Evolutionary conservation across 352 stramenopile genomes (phyloP).

Genomic region (Phytopythium vexans): DNA sequence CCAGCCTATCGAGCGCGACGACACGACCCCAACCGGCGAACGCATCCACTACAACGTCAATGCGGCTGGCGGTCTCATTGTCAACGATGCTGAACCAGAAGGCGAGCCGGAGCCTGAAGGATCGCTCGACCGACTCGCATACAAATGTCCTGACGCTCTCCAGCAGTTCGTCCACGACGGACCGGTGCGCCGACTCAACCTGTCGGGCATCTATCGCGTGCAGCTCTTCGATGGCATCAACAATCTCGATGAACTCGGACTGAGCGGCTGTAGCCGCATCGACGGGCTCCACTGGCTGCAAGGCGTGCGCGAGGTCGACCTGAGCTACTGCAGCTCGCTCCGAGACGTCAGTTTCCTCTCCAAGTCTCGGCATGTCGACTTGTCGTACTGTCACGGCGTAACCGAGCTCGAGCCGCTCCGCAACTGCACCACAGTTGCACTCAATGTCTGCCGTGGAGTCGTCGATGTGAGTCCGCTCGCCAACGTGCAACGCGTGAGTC

Average conservation of each 20-base stretch:
- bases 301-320: conserved; percentile 42
- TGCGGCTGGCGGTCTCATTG: conserved; percentile 13
- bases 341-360: conserved; percentile 42
- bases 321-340: conserved; percentile 70
- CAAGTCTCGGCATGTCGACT: conserved; percentile 35
- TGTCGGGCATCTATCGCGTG: conserved; percentile 47
- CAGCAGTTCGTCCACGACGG: conserved; percentile 8
- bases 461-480: conserved; percentile 38
- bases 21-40: conserved; percentile 10
- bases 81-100: conserved; percentile 18
- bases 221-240: conserved; percentile 53
- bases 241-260: conserved; percentile 37
- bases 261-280: conserved; percentile 56
- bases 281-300: conserved; percentile 37
- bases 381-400: conserved; percentile 70
- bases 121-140: conserved; percentile 7
- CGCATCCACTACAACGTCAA: conserved; percentile 41
- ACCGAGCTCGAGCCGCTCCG: conserved; percentile 40
- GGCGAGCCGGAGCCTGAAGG: conserved; percentile 12
- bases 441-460: conserved; percentile 62
- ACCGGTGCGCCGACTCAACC: conserved; percentile 36
- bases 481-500: conserved; percentile 38
- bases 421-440: conserved; percentile 42
- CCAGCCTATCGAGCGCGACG: conserved; percentile 31
- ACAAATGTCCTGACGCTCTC: conserved; percentile 29